Evolutionary conservation across 2,329 filamentous ascomycete species (phyloP).

Genomic region (Aspergillus phoenicis): DNA sequence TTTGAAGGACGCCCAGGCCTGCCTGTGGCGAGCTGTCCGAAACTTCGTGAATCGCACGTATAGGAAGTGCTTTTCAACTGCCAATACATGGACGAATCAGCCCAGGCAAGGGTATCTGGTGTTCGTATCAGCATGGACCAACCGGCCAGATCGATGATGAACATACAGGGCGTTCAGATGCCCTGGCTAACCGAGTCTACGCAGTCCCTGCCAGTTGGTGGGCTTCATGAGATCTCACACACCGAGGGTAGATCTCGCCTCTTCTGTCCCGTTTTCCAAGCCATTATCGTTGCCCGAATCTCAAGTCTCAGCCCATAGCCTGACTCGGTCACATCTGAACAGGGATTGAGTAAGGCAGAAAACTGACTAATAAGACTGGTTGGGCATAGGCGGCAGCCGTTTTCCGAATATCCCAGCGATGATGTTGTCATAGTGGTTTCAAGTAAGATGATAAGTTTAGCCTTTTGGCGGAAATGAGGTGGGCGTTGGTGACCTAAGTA

Average conservation of each 20-base stretch:
- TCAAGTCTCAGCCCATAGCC: not conserved
- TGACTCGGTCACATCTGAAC: slow-evolving; percentile 1
- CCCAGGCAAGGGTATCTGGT: not conserved
- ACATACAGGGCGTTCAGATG: not conserved
- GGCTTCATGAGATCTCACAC: not conserved
- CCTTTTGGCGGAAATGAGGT: not conserved
- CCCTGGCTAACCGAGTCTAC: not conserved
- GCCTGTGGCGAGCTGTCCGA: not conserved
- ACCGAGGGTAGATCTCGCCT: not conserved
- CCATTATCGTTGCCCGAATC: not conserved
- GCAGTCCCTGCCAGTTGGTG: slow-evolving; percentile 2
- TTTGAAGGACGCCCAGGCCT: not conserved
- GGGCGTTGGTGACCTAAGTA: slow-evolving; percentile 1
- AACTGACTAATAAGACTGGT: slow-evolving; percentile 5
- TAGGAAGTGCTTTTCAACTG: not conserved
- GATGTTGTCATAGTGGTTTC: slow-evolving; percentile 9
- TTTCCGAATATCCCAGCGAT: not conserved
- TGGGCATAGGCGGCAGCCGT: not conserved
- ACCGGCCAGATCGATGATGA: not conserved
- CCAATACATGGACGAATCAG: not conserved
- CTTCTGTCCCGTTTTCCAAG: slow-evolving; percentile 2
- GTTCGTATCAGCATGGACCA: not conserved
- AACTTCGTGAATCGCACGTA: not conserved
- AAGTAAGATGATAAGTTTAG: slow-evolving; percentile 5
- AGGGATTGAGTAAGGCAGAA: slow-evolving; percentile 13